These are phyloP conservation scores for Solanum appendiculatum DNA, from an alignment of 257 asterid genomes.

Conservation along the genomic window DNA sequence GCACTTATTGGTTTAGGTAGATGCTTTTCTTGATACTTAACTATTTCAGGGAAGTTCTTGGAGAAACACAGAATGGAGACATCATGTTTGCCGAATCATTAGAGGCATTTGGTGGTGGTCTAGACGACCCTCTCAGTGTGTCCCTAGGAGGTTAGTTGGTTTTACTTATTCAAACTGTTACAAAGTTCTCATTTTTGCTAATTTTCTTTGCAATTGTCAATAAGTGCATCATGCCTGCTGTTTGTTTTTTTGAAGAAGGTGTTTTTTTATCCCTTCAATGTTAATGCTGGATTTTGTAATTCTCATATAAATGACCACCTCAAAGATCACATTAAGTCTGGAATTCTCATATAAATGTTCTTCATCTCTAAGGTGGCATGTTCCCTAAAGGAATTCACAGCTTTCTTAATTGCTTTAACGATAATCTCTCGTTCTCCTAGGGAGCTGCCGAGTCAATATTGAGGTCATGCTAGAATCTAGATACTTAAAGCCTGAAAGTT, in stretches of 20 bases:
- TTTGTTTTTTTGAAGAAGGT: background rate
- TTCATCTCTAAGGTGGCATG: background rate
- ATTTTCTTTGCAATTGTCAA: background rate
- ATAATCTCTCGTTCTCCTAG: background rate
- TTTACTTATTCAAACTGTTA: background rate
- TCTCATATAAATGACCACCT: background rate
- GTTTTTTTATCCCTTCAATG: background rate
- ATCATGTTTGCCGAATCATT: slow-evolving; percentile 68
- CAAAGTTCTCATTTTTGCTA: background rate
- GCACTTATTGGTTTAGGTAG: background rate
- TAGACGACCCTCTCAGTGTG: slow-evolving; percentile 86
- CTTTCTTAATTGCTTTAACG: background rate
- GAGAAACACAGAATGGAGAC: slow-evolving; percentile 70
- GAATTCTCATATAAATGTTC: background rate
- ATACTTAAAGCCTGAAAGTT: background rate
- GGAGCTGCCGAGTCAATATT: background rate
- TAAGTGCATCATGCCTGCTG: background rate
- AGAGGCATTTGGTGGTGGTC: slow-evolving; percentile 94
- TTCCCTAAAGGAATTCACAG: background rate
- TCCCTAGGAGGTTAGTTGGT: slow-evolving; percentile 67
- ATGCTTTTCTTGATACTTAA: background rate
- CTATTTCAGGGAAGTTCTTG: slow-evolving; percentile 66
- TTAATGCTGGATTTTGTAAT: background rate
- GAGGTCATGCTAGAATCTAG: background rate
- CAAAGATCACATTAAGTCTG: background rate